Percentiles rank a stretch among this genome's conserved stretches.
These are phyloP conservation scores for Vaccinium macrocarpon DNA, from an alignment of 148 eudicot species.

Conservation along the genomic window DNA sequence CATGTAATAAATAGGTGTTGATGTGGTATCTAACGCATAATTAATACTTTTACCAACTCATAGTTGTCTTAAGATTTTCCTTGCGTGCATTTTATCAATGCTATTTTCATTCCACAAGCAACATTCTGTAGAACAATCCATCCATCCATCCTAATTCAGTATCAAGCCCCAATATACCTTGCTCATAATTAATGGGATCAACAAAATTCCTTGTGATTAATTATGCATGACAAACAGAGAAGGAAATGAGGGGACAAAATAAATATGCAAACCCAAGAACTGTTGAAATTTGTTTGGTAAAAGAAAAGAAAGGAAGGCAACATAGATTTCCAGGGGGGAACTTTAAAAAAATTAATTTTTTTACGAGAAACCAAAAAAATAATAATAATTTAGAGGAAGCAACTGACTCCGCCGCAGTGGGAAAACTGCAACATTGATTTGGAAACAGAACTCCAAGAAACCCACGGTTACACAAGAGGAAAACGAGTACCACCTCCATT, in stretches of 20 bases:
- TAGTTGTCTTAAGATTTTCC: background rate
- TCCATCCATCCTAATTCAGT: background rate
- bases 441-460: background rate
- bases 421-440: background rate
- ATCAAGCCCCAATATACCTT: background rate
- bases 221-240: background rate
- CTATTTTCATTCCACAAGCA: conserved; percentile 5
- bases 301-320: background rate
- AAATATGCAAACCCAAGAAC: background rate
- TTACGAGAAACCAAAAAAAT: background rate
- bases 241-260: background rate
- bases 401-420: background rate
- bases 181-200: background rate
- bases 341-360: background rate
- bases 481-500: background rate
- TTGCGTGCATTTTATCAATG: background rate
- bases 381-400: background rate
- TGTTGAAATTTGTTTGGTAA: background rate
- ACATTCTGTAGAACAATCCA: background rate
- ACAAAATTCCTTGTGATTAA: background rate
- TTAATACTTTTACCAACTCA: background rate
- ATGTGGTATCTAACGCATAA: background rate
- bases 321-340: background rate
- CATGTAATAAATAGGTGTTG: background rate
- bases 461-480: background rate